Conservation (phyloP, 1,284 basidiomycete species). For the Ceratobasidium theobromae region DNA sequence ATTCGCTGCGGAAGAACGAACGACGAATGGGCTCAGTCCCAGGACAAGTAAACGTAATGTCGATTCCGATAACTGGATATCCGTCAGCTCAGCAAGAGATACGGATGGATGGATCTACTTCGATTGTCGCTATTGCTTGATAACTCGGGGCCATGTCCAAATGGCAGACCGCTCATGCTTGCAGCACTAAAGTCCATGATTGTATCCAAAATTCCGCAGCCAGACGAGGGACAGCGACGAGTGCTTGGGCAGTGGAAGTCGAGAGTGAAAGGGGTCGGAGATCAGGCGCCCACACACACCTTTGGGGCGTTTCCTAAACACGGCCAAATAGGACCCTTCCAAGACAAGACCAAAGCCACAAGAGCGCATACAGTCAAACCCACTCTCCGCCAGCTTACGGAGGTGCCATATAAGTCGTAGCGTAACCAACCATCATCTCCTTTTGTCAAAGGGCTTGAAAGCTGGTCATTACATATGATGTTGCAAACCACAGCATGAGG, state of each 20-base stretch:
- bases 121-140: background rate
- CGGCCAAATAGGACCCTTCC: background rate
- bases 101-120: background rate
- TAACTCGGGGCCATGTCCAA: background rate
- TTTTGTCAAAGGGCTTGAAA: too few species aligned
- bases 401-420: too few species aligned
- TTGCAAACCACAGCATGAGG: too few species aligned
- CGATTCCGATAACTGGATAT: slow-evolving; percentile 17
- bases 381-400: too few species aligned
- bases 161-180: background rate
- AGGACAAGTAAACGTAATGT: slow-evolving; percentile 7
- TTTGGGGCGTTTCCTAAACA: background rate
- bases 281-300: background rate
- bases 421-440: too few species aligned
- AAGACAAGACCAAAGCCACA: too few species aligned
- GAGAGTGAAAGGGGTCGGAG: background rate
- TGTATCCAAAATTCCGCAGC: background rate
- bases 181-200: background rate
- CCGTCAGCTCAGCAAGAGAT: background rate
- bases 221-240: too few species aligned
- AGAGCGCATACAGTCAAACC: too few species aligned
- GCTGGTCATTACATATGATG: too few species aligned
- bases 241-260: background rate
- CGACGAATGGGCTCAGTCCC: slow-evolving; percentile 2
- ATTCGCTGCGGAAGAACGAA: slow-evolving; percentile 20